These are phyloP conservation scores for Clarireedia sp. DNA, from an alignment of 2,329 filamentous ascomycete genomes.

Conservation along the genomic window DNA sequence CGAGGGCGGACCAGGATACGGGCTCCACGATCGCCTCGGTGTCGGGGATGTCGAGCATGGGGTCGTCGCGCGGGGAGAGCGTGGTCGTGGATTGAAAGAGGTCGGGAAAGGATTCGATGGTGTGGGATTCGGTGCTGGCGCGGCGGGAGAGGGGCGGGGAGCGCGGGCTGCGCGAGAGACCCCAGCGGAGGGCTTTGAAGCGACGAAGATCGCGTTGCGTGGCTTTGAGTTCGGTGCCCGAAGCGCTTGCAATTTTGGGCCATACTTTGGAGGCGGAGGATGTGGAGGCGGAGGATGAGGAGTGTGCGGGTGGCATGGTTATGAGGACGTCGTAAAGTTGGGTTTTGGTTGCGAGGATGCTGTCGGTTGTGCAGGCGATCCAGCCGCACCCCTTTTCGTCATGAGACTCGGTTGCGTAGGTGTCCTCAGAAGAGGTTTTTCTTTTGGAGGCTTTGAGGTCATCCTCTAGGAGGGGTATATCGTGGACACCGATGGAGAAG, in stretches of 20 bases:
- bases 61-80: constrained; percentile 30
- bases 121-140: constrained; percentile 8
- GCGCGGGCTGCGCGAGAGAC: constrained; percentile 40
- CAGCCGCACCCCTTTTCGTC: constrained; percentile 58
- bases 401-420: constrained; percentile 28
- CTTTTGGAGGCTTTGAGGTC: constrained; percentile 43
- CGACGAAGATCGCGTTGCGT: constrained; percentile 85
- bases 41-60: constrained; percentile 38
- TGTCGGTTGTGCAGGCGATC: constrained; percentile 94
- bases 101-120: constrained; percentile 16
- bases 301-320: constrained; percentile 61
- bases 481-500: constrained; percentile 90
- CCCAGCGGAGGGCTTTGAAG: constrained; percentile 60
- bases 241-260: constrained; percentile 64
- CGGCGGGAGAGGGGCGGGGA: constrained; percentile 13
- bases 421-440: constrained; percentile 25
- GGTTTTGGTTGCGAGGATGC: constrained; percentile 78
- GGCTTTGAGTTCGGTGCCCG: constrained; percentile 61
- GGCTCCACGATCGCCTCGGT: constrained; percentile 52
- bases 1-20: constrained; percentile 62
- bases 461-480: constrained; percentile 70
- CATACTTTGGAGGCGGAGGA: constrained; percentile 56
- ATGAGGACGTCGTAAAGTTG: constrained; percentile 85
- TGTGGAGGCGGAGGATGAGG: constrained; percentile 46
- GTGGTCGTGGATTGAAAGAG: constrained; percentile 19